Conservation (phyloP, 2,329 filamentous ascomycete species). For the Hawksworthiomyces lignivorus region DNA sequence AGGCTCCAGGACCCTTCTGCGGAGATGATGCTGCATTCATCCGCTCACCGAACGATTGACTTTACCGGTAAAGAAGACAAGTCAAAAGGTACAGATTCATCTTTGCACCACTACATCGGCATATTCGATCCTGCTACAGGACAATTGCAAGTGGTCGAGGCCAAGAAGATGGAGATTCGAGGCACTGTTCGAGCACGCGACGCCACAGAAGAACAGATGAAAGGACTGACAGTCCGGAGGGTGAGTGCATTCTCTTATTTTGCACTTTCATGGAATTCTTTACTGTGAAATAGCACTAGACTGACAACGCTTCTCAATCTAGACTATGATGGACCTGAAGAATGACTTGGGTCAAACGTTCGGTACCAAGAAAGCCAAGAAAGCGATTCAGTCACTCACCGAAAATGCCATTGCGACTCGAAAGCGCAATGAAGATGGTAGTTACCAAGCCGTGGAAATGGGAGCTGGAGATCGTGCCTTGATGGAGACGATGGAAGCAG, state of each 20-base stretch:
- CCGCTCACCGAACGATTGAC: conserved; percentile 48
- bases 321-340: conserved; percentile 54
- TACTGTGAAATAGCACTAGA: too few species aligned
- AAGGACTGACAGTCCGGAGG: conserved; percentile 27
- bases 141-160: conserved; percentile 52
- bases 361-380: conserved; percentile 79
- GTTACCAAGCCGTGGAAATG: conserved; percentile 19
- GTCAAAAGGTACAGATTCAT: conserved; percentile 28
- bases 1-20: conserved; percentile 25
- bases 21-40: conserved; percentile 51
- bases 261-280: too few species aligned
- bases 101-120: conserved; percentile 57
- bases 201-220: conserved; percentile 38
- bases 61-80: conserved; percentile 52
- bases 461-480: conserved; percentile 49
- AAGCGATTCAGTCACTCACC: conserved; percentile 60
- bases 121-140: conserved; percentile 55
- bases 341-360: conserved; percentile 70
- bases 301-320: too few species aligned
- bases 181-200: conserved; percentile 50
- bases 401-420: conserved; percentile 56
- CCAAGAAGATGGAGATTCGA: conserved; percentile 56
- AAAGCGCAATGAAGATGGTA: conserved; percentile 38
- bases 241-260: too few species aligned
- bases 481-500: conserved; percentile 54